These are phyloP conservation scores for Magnaporthiopsis rhizophila DNA, from an alignment of 2,329 filamentous ascomycete genomes.

Conservation along the genomic window DNA sequence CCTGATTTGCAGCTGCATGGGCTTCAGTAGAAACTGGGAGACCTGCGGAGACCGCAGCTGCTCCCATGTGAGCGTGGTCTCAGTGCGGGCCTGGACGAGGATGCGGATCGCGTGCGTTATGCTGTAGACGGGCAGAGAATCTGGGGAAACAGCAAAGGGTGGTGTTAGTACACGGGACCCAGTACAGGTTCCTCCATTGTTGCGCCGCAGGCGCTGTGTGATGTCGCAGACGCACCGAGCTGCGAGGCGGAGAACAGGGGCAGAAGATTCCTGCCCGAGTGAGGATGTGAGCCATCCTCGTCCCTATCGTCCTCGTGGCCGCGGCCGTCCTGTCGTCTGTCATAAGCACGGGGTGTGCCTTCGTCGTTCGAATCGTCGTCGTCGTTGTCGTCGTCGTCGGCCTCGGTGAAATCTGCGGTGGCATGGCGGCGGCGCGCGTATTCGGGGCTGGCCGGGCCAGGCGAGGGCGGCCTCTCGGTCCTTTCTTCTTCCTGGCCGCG, in stretches of 20 bases:
- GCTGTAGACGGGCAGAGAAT: conserved; percentile 80
- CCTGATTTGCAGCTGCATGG: conserved; percentile 84
- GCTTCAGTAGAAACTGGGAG: conserved; percentile 91
- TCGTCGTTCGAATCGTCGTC: conserved; percentile 29
- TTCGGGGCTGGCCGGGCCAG: conserved; percentile 20
- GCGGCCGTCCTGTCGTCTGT: conserved; percentile 16
- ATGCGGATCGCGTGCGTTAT: conserved; percentile 85
- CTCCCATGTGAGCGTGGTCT: conserved; percentile 90
- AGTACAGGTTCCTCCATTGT: background rate
- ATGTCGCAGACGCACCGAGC: conserved; percentile 47
- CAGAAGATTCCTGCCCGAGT: conserved; percentile 34
- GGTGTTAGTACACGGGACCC: conserved; percentile 10
- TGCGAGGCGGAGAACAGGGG: conserved; percentile 76
- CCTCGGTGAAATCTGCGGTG: conserved; percentile 58
- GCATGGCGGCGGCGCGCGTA: conserved; percentile 41
- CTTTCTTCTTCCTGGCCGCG: conserved; percentile 10
- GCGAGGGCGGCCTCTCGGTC: conserved; percentile 15
- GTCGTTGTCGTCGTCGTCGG: conserved; percentile 40
- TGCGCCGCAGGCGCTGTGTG: background rate
- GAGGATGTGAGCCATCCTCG: conserved; percentile 21
- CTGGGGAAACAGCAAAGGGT: conserved; percentile 33
- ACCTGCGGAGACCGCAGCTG: conserved; percentile 93
- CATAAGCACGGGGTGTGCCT: conserved; percentile 18
- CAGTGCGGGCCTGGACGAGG: conserved; percentile 74
- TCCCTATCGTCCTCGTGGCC: conserved; percentile 25